Base-by-base conservation (phyloP, 1,139 yeast genomes). In the Debaryomyces sp. region DNA sequence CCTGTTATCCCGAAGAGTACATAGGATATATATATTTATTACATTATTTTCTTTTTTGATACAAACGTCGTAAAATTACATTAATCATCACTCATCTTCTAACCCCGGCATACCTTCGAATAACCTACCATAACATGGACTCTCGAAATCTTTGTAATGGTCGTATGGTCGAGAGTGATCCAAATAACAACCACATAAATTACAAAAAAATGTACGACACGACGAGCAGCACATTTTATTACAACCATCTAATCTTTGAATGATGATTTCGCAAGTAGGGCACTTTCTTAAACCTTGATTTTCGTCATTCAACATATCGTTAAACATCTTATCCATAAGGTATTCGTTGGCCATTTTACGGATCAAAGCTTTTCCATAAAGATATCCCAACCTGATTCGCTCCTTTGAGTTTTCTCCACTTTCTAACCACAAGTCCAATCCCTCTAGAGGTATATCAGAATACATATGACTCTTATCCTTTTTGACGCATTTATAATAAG, bases 171-270 rank as follows among this genome's bases (percentile, higher is more conserved):
- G 73, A 5, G 58, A 62, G 1, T 63, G 61, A 23, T 63, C 63
- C 44, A 82, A 66, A 5, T 64, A 56, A 1, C 59, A 60, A 0
- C 84, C 85, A 64, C 91, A 85, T 15, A 82, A 53, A 52, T 78
- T 82, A 57, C 91, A 85, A 56, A 85, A 85, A 43, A 63, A 60
- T 0, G 78, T 70, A 7, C 59, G 57, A 54, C 90, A 85, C 5
- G 75, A 66, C 0, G 73, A 55, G 58, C 91, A 85, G 27, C 71
- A 74, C 86, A 85, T 84, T 58, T 82, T 84, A 59, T 85, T 84
- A 60, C 91, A 85, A 3, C 91, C 91, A 56, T 82, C 87, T 13
- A 76, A 66, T 54, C 82, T 75, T 52, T 84, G 84, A n/a, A 83
- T 78, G 3, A 78, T 78, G 1, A 78, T 61, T 9, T 62, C 62